phyloP scores from a whole-genome alignment of 371 early-diverging fungal species.

The Mucor lusitanicus region DNA sequence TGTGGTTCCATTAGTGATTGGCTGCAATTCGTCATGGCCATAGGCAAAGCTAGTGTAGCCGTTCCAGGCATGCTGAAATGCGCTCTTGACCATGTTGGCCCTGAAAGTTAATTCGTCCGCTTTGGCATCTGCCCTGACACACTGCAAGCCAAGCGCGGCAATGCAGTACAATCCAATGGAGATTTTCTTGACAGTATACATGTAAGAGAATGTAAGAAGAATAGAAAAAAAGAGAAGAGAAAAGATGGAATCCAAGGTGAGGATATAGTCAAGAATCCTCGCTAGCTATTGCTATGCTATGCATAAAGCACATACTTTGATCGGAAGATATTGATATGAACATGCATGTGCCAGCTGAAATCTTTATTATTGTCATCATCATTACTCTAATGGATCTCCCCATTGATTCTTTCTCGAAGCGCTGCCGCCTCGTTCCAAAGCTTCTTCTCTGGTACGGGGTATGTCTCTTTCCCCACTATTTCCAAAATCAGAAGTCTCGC shows the following conservation, averaged over 20 bases:
- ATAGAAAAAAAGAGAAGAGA: background rate
- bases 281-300: background rate
- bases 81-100: constrained; percentile 38
- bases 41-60: constrained; percentile 70
- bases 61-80: constrained; percentile 75
- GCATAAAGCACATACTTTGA: constrained; percentile 4
- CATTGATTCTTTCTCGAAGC: constrained; percentile 36
- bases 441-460: constrained; percentile 49
- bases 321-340: constrained; percentile 5
- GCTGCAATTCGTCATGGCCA: constrained; percentile 62
- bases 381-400: constrained; percentile 41
- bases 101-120: background rate
- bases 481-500: constrained; percentile 29
- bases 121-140: background rate
- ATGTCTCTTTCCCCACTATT: constrained; percentile 35
- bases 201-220: background rate
- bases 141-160: background rate
- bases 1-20: constrained; percentile 39
- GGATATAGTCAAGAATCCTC: background rate
- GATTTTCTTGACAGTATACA: constrained; percentile 11
- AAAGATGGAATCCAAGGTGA: background rate
- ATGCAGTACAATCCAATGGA: background rate
- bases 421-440: constrained; percentile 16
- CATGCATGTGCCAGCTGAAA: constrained; percentile 3
- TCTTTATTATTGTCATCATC: background rate